Percentiles rank a stretch among this genome's conserved stretches.
Evolutionary conservation across 805 yeast species (phyloP).

Genomic region (Vanderwaltozyma yarrowii): DNA sequence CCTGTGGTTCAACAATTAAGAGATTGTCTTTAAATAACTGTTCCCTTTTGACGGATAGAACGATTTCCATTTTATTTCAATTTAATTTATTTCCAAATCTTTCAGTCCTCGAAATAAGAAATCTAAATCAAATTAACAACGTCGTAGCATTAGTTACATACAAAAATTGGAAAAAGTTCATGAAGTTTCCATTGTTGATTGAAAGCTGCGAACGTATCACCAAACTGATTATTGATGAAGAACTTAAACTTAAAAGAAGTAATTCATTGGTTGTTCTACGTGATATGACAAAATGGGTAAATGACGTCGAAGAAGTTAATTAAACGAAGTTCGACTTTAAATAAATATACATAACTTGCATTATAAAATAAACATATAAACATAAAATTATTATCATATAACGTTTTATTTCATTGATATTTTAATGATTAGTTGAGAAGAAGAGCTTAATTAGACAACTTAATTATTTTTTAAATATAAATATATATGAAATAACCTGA

Average conservation of each 20-base stretch:
- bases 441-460: too few relatives aligned
- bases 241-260: slow-evolving; percentile 44
- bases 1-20: slow-evolving; percentile 40
- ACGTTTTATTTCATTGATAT: too few relatives aligned
- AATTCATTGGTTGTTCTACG: slow-evolving; percentile 46
- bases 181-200: slow-evolving; percentile 45
- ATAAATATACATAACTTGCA: neutral
- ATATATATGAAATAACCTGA: too few relatives aligned
- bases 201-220: slow-evolving; percentile 73
- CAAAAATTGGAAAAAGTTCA: slow-evolving; percentile 41
- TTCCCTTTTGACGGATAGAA: slow-evolving; percentile 42
- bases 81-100: slow-evolving; percentile 45
- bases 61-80: slow-evolving; percentile 41
- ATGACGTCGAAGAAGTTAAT: slow-evolving; percentile 32
- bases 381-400: too few relatives aligned
- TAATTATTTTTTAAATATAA: too few relatives aligned
- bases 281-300: slow-evolving; percentile 59
- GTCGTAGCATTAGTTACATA: slow-evolving; percentile 59
- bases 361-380: neutral
- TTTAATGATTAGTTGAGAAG: too few relatives aligned
- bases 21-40: slow-evolving; percentile 74
- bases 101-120: slow-evolving; percentile 68
- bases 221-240: slow-evolving; percentile 48
- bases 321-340: neutral
- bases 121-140: slow-evolving; percentile 45